Conservation (phyloP, 1,284 basidiomycete genomes). For the Tilletiaria anomala region DNA sequence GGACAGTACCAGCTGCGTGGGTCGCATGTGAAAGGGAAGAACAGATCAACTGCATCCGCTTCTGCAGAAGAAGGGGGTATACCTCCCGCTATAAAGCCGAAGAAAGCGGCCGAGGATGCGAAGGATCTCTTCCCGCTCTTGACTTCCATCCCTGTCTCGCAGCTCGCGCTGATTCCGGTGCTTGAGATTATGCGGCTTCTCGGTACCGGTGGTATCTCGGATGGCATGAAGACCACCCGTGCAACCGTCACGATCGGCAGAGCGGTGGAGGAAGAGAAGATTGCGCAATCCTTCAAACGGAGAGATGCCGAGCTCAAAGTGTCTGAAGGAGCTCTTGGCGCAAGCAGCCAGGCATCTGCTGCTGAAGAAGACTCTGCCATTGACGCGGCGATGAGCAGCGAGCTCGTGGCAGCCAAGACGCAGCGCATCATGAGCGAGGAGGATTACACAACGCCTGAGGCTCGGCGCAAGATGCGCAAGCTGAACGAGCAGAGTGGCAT, state of each 20-base stretch:
- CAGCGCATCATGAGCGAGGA: background rate
- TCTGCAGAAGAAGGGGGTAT: too few species aligned
- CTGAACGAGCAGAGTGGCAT: slow-evolving; percentile 54
- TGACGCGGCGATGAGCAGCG: too few species aligned
- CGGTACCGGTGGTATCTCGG: slow-evolving; percentile 58
- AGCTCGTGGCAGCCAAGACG: too few species aligned
- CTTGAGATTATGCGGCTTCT: slow-evolving; percentile 76
- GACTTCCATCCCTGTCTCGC: slow-evolving; percentile 57
- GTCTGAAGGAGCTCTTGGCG: background rate
- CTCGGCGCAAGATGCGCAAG: slow-evolving; percentile 23
- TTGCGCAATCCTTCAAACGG: slow-evolving; percentile 5
- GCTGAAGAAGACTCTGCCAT: too few species aligned
- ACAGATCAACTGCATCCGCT: too few species aligned
- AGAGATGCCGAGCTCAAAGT: background rate
- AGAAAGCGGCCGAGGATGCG: background rate
- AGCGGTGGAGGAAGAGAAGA: slow-evolving; percentile 61
- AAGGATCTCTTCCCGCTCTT: slow-evolving; percentile 52
- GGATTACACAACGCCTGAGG: background rate
- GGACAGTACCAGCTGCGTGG: too few species aligned
- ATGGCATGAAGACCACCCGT: slow-evolving; percentile 81
- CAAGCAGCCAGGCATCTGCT: too few species aligned
- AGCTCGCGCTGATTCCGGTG: slow-evolving; percentile 75
- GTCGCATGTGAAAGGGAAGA: too few species aligned
- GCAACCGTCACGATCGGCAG: slow-evolving; percentile 69
- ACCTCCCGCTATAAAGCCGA: too few species aligned